Evolutionary conservation across 495 filamentous ascomycete species (phyloP).

Genomic region (Opeltia flavorubescens): DNA sequence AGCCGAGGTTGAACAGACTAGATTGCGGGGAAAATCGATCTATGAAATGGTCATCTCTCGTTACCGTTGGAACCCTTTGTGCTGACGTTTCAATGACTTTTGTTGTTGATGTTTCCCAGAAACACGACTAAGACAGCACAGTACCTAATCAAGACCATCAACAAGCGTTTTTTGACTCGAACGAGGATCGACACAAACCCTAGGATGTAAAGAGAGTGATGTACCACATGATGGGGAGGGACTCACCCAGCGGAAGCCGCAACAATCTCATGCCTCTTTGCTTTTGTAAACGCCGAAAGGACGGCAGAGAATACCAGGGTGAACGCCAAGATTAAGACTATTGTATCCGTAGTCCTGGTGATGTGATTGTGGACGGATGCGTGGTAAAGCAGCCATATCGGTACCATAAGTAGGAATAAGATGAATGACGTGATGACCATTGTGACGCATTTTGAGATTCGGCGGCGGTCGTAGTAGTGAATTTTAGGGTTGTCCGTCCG

Average conservation of each 20-base stretch:
- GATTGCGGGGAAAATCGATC: too few species aligned
- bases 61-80: too few species aligned
- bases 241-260: conserved; percentile 28
- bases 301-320: conserved; percentile 24
- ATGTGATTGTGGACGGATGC: conserved; percentile 12
- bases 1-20: too few species aligned
- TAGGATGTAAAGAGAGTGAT: neutral
- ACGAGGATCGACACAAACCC: neutral
- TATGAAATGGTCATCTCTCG: too few species aligned
- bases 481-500: conserved; percentile 22
- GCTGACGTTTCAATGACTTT: too few species aligned
- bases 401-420: conserved; percentile 25
- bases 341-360: conserved; percentile 4
- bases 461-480: conserved; percentile 21
- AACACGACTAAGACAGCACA: conserved; percentile 20
- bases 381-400: conserved; percentile 26
- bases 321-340: conserved; percentile 20
- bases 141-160: conserved; percentile 10
- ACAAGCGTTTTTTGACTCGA: neutral
- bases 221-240: neutral
- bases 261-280: conserved; percentile 29
- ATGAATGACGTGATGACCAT: conserved; percentile 23
- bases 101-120: conserved; percentile 16
- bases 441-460: conserved; percentile 23
- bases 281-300: conserved; percentile 24